phyloP scores from a whole-genome alignment of 352 stramenopile species.

The Globisporangium barbulae region DNA sequence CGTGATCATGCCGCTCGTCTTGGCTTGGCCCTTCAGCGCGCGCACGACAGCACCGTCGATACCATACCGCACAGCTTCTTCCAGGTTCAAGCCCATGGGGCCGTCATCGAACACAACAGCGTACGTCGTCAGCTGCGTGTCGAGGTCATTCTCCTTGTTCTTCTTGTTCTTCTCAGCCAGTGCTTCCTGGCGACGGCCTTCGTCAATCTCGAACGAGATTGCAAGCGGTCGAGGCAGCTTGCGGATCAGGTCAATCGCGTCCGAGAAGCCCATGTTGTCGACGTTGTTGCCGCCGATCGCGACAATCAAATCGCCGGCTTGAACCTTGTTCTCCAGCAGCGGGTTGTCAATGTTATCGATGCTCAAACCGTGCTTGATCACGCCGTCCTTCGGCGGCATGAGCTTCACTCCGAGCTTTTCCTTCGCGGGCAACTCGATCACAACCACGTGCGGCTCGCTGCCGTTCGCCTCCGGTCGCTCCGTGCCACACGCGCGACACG shows the following conservation, averaged over 20 bases:
- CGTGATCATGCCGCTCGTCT: constrained; percentile 80
- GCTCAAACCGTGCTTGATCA: constrained; percentile 77
- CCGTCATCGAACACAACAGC: constrained; percentile 84
- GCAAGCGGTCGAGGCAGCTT: constrained; percentile 76
- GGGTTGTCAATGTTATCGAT: constrained; percentile 89
- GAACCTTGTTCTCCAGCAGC: constrained; percentile 77
- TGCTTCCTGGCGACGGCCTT: constrained; percentile 52
- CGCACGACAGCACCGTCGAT: constrained; percentile 81
- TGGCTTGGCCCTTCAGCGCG: constrained; percentile 78
- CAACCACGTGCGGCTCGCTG: constrained; percentile 42
- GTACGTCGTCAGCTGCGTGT: constrained; percentile 78
- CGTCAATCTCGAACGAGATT: constrained; percentile 83
- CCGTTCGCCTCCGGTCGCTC: constrained; percentile 29
- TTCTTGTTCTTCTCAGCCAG: constrained; percentile 50
- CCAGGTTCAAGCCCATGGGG: constrained; percentile 81
- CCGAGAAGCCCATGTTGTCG: constrained; percentile 77
- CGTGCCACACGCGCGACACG: constrained; percentile 60
- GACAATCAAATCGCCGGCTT: constrained; percentile 79
- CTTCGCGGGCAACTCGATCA: constrained; percentile 81
- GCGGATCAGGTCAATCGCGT: constrained; percentile 82
- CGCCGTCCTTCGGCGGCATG: constrained; percentile 76
- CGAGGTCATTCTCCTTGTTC: constrained; percentile 60
- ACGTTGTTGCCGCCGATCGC: constrained; percentile 76
- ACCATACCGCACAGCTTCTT: constrained; percentile 79
- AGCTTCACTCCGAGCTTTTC: constrained; percentile 86